Evolutionary conservation across 2,329 filamentous ascomycete species (phyloP), one percentile per base, ranked within the genome.

Genomic region (Colletotrichum chrysophilum): DNA sequence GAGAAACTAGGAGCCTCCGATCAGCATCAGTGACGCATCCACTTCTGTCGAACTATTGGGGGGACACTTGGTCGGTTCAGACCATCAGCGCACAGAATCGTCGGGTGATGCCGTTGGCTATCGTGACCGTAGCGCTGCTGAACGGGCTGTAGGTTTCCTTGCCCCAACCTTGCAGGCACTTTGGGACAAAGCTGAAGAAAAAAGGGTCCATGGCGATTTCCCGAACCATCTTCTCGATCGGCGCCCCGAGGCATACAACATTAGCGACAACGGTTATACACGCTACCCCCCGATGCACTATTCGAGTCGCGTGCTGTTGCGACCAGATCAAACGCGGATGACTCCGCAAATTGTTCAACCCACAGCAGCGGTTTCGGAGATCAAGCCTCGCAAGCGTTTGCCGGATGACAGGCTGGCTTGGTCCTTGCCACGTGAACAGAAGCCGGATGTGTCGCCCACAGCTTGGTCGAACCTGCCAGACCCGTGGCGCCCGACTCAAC

Each of bases 1-100:
- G 83, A 90, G 86, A 84, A 82, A 82, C 66, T 89, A 82, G 79
- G 36, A 74, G 74, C 60, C 28, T 68, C 24, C 34, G 30, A 36
- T 38, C 64, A 68, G 24, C 43, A 36, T 58, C 28, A 56, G 12
- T 34, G 48, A 68, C 62, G 21, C 64, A 32, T 52, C 28, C 43
- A n/a, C 24, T 30, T 18, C 30, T 66, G 26, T 16, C 30, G 28
- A 28, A 36, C 26, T 14, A 18, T n/a, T 13, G 3, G 32, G 26
- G 30, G 18, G 24, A 14, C 30, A 28, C 9, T n/a, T 10, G 8
- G n/a, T 32, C n/a, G 28, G 24, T 26, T 26, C 48, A 58, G 21
- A 13, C 9, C 7, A 10, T 36, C 68, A 26, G 10, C 10, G 52
- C 55, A 12, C 36, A 62, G 52, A 69, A 60, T 21, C 26, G 24